Conservation (phyloP, 2,329 filamentous ascomycete species). For the Blumeria graminis region DNA sequence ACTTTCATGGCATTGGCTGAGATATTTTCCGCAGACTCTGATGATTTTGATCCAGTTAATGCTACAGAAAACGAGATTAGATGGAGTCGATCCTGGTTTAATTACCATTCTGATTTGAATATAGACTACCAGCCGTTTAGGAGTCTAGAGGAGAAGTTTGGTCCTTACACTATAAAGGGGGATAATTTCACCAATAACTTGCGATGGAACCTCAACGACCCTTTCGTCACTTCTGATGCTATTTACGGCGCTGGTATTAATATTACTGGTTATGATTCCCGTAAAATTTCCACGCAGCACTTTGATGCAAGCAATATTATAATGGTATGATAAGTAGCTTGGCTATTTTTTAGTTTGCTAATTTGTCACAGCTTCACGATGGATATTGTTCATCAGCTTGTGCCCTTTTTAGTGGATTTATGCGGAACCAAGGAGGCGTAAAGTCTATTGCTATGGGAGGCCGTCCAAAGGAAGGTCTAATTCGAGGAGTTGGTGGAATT, state of each 20-base stretch:
- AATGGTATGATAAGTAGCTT: neutral
- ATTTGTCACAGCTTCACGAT: conserved; percentile 17
- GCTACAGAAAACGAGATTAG: conserved; percentile 3
- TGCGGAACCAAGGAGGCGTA: conserved; percentile 26
- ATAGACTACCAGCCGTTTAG: conserved; percentile 9
- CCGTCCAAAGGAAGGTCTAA: conserved; percentile 25
- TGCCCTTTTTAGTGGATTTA: conserved; percentile 29
- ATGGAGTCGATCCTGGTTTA: too few species aligned
- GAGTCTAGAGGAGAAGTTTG: conserved; percentile 11
- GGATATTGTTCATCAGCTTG: conserved; percentile 36
- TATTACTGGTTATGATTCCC: conserved; percentile 15
- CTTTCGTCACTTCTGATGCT: conserved; percentile 3
- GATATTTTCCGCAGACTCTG: conserved; percentile 7
- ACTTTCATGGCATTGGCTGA: conserved; percentile 7
- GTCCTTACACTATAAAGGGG: conserved; percentile 7
- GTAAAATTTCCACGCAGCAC: conserved; percentile 13
- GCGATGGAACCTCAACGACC: conserved; percentile 11
- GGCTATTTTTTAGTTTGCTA: neutral
- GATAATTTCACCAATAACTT: conserved; percentile 9
- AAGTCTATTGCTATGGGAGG: conserved; percentile 35
- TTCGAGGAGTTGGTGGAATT: conserved; percentile 43
- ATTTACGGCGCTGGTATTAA: conserved; percentile 11
- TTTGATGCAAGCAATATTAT: conserved; percentile 21
- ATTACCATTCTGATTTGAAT: conserved; percentile 7
- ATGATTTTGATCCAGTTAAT: conserved; percentile 9